These are phyloP conservation scores for Penicillium brasilianum DNA, from an alignment of 2,329 filamentous ascomycete species.

Conservation along the genomic window DNA sequence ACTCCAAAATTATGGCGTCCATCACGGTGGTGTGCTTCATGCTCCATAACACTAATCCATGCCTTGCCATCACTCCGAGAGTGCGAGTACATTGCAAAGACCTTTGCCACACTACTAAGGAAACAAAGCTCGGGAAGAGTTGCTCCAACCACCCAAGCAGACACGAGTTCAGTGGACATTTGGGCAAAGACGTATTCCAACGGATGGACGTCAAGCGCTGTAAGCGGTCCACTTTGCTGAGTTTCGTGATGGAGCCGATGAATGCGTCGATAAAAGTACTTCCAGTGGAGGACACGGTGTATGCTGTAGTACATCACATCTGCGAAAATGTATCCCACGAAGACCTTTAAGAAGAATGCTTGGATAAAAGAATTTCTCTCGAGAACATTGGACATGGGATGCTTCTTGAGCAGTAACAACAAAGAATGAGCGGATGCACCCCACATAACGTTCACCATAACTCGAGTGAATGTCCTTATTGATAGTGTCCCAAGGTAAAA, in stretches of 20 bases:
- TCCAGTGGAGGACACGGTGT: not conserved
- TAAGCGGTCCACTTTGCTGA: not conserved
- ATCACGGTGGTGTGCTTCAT: slow-evolving; percentile 1
- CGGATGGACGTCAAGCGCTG: not conserved
- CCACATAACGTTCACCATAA: not conserved
- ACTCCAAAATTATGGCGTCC: slow-evolving; percentile 4
- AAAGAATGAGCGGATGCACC: not conserved
- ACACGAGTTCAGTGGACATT: slow-evolving; percentile 3
- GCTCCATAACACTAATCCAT: slow-evolving; percentile 3
- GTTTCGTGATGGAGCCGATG: not conserved
- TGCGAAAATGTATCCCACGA: not conserved
- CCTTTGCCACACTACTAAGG: not conserved
- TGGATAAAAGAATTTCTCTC: not conserved
- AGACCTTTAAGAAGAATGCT: not conserved
- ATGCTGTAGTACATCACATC: not conserved
- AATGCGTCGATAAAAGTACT: not conserved
- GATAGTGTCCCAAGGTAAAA: not conserved
- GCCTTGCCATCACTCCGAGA: not conserved
- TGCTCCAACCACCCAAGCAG: not conserved
- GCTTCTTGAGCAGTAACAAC: not conserved
- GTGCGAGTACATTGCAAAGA: slow-evolving; percentile 4
- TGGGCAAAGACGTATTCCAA: not conserved
- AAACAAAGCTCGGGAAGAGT: slow-evolving; percentile 3
- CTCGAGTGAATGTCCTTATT: not conserved
- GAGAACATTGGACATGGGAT: not conserved